Percentiles rank a stretch among this genome's conserved stretches.
phyloP scores from a whole-genome alignment of 1,139 yeast species.

The Saccharomyces hybrid region DNA sequence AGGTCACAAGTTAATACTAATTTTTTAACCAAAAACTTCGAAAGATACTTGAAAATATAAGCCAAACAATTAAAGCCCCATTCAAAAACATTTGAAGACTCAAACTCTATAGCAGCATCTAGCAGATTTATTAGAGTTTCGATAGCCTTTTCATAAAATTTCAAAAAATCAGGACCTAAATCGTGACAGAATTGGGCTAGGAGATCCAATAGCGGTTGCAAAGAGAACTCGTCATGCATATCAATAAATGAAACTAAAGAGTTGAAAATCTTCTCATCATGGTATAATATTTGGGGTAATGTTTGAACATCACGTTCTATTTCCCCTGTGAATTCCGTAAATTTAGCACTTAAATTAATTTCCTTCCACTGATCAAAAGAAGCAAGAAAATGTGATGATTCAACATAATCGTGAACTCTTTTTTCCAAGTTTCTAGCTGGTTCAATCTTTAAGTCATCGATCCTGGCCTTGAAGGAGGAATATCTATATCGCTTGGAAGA shows the following conservation, averaged over 20 bases:
- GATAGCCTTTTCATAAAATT: slow-evolving; percentile 52
- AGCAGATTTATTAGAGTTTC: slow-evolving; percentile 43
- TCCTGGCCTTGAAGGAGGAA: slow-evolving; percentile 72
- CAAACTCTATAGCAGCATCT: slow-evolving; percentile 45
- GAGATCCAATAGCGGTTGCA: slow-evolving; percentile 77
- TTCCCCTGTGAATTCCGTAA: slow-evolving; percentile 54
- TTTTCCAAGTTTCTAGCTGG: slow-evolving; percentile 60
- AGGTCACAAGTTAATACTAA: slow-evolving; percentile 60
- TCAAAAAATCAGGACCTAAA: slow-evolving; percentile 83
- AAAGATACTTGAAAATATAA: slow-evolving; percentile 78
- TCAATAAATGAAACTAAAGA: slow-evolving; percentile 44
- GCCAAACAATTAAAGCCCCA: slow-evolving; percentile 83
- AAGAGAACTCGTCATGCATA: slow-evolving; percentile 57
- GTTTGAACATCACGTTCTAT: slow-evolving; percentile 56
- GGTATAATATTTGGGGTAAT: slow-evolving; percentile 72
- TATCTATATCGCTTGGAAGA: slow-evolving; percentile 56
- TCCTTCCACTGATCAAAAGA: slow-evolving; percentile 85
- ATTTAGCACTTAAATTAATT: slow-evolving; percentile 68
- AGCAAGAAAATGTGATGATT: slow-evolving; percentile 69
- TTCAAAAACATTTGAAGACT: slow-evolving; percentile 49
- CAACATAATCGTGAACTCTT: slow-evolving; percentile 63
- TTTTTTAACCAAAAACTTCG: slow-evolving; percentile 54
- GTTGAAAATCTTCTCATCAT: slow-evolving; percentile 55
- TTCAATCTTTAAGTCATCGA: slow-evolving; percentile 79
- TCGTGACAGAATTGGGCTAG: slow-evolving; percentile 86